Base-by-base conservation (phyloP, 202 grass and related monocot species). In the Carex sylvatica region DNA sequence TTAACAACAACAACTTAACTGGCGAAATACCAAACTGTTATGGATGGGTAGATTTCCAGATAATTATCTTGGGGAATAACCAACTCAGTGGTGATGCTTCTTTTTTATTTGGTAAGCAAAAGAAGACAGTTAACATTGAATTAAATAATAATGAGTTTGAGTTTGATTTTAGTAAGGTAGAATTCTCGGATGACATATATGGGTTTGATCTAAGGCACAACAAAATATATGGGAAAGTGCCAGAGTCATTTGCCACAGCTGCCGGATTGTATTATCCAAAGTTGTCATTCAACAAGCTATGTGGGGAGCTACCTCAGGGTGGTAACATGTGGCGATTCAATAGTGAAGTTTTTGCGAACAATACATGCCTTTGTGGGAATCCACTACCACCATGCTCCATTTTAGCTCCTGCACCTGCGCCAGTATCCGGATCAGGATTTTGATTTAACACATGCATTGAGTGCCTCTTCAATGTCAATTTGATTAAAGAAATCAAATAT, bases 221-320 rank as follows among this genome's bases (percentile, higher is more conserved):
- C 24, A 60, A 42, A 61, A 62, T 94, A 65, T 74, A 81, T 2
- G 89, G 92, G 11, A 51, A 83, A 13, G 85, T 89, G 68, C 89
- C 92, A 13, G 61, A 22, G 42, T 87, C 87, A 51, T 73, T 91
- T 44, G 58, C 66, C 12, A 68, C 15, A 1, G 35, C 18, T 70
- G 18, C 4, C 2, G n/a, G 36, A 7, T 44, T 70, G 66, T 56
- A 46, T 2, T 46, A 10, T 46, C 44, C 44, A 46, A 46, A 46
- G 8, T 2, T 46, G 9, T 46, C 44, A 46, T 46, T 46, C 44
- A 46, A 46, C 44, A 46, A 1, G 1, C 44, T 46, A 8, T 46
- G 44, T 46, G 44, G 44, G 9, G 44, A 46, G 44, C 9, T 46
- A 46, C 44, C 44, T 10, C 44, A 46, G 44, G 44, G 44, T 46